Percentiles rank a stretch among this genome's conserved stretches.
Conservation (phyloP, 1,284 basidiomycete genomes). For the Sparassis latifolia region DNA sequence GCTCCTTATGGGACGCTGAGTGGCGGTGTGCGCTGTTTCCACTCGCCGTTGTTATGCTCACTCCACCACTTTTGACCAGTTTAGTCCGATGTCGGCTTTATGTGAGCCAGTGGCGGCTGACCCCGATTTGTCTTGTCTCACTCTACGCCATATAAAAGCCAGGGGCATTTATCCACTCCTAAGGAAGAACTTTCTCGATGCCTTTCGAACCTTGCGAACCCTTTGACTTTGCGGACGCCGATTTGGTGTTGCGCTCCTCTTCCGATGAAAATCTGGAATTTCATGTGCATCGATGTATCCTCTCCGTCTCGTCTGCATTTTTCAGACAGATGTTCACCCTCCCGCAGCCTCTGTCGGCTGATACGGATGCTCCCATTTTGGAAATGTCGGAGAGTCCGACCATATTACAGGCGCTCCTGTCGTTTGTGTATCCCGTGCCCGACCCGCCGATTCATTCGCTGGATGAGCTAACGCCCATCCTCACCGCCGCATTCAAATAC, state of each 20-base stretch:
- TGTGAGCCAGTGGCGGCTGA: not conserved
- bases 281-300: constrained; percentile 54
- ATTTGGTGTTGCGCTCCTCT: constrained; percentile 46
- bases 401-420: constrained; percentile 43
- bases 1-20: not conserved
- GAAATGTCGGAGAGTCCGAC: constrained; percentile 45
- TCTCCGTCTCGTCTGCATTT: constrained; percentile 57
- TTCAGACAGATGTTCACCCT: constrained; percentile 64
- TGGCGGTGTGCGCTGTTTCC: not conserved
- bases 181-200: not conserved
- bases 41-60: not conserved
- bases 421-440: constrained; percentile 38
- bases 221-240: constrained; percentile 44
- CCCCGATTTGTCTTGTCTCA: not conserved
- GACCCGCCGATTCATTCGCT: constrained; percentile 30
- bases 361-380: constrained; percentile 3
- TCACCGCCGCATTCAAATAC: constrained; percentile 58
- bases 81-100: not conserved
- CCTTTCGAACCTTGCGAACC: constrained; percentile 17
- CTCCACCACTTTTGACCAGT: not conserved
- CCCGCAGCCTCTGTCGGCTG: constrained; percentile 35
- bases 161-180: not conserved
- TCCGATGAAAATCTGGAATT: constrained; percentile 35
- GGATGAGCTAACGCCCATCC: constrained; percentile 45
- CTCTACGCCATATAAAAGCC: not conserved